A percentile compares a stretch with the other conserved stretches of the same genome.
These are phyloP conservation scores for Acacia pycnantha DNA, from an alignment of 331 rosid species.

Conservation along the genomic window DNA sequence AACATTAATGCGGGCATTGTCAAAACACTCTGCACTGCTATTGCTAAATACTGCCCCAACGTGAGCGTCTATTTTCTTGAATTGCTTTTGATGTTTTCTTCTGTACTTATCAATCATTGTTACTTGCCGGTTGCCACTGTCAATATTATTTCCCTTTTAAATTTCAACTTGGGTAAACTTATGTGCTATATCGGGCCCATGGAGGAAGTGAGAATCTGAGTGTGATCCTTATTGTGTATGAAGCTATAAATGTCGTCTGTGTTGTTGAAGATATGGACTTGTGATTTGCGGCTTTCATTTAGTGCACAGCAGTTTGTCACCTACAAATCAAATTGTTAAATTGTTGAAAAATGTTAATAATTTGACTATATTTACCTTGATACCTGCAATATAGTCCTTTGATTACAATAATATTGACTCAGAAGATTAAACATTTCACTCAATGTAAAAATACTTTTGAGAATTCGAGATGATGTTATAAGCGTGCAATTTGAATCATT, in stretches of 20 bases:
- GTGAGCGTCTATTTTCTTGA: constrained; percentile 44
- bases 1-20: constrained; percentile 97
- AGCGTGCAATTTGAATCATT: neutral
- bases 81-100: neutral
- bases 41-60: constrained; percentile 84
- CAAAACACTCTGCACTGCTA: constrained; percentile 61
- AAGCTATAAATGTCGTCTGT: neutral
- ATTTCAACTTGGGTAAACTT: neutral
- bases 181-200: neutral
- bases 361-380: neutral
- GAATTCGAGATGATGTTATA: neutral
- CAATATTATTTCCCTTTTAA: neutral
- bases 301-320: neutral
- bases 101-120: neutral
- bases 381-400: neutral
- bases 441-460: neutral
- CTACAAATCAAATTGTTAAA: neutral
- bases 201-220: constrained; percentile 7
- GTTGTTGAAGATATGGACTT: constrained; percentile 6
- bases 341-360: neutral
- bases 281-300: neutral
- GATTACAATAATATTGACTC: neutral
- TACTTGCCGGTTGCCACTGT: neutral
- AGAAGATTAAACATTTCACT: neutral
- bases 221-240: neutral